Base-by-base conservation (phyloP, 1,284 basidiomycete genomes). In the Austroboletus novae-zelandiae region DNA sequence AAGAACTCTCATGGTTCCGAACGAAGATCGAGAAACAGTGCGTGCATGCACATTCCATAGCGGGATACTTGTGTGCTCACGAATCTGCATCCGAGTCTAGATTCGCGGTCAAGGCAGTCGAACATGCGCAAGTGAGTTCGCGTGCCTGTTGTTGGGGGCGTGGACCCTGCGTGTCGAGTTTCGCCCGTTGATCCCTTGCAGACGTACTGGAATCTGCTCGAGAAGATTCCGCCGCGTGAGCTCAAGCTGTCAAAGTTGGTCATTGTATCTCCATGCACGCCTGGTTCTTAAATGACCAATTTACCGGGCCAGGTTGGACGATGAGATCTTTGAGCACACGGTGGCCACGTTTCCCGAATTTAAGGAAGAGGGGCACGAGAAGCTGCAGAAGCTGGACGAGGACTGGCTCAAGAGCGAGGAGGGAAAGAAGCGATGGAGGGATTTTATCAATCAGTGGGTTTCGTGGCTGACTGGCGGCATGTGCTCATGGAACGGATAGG, bases 201-300 rank as follows among this genome's bases (percentile, higher is more conserved):
- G 90, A 94, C 94, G 7, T 98, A 98, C 75, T 97, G 95, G 90
- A 95, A 94, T 68, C 79, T 99, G 43, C 76, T 98, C 53, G 89
- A 91, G 66, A 88, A 86, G 62, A 82, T 98, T 48, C 70, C 78
- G 39, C 94, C 94, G 42, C 79, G 76, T 49, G 80, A 84, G 43
- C 82, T 98, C 53, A 83, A 77, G 60, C 75, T 97, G 57, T 94
- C 94, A 51, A 87, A 86, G 91, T 93, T 53, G 60, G 80, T 71
- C 39, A 15, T 25, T 40, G n/a, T 11, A 11, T 25, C 35, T 35
- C 44, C 2, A 17, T 47, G 40, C 43, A 44, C 36, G 45, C 37
- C 37, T 13, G 17, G 14, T 6, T 35, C 35, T 40, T 9, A 32
- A 53, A 55, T 54, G 51, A 64, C 54, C 50, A 50, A 57, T 53